Evolutionary conservation across 768 basidiomycete genomes (phyloP).

Genomic region (Gyrodon lividus): DNA sequence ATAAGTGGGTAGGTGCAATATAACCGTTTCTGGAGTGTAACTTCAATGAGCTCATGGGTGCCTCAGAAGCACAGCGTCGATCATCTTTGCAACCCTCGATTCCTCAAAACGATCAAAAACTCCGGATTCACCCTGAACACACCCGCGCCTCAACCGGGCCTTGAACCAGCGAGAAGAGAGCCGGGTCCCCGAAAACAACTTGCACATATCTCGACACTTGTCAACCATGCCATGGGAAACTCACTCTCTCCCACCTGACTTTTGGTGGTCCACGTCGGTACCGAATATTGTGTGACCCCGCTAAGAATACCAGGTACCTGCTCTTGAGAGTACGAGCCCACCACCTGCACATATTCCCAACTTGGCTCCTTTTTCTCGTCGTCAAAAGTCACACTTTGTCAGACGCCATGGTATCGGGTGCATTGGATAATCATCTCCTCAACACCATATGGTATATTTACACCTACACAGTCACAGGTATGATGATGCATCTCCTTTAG

Average conservation of each 20-base stretch:
- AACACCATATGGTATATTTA: slow-evolving; percentile 12
- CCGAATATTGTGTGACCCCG: background rate
- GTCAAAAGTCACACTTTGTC: background rate
- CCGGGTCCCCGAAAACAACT: slow-evolving; percentile 19
- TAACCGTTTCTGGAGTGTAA: slow-evolving; percentile 6
- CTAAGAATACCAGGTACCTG: background rate
- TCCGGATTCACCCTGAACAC: slow-evolving; percentile 9
- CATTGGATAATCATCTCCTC: slow-evolving; percentile 14
- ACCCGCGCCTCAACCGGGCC: slow-evolving; percentile 4
- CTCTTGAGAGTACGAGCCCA: too few relatives aligned
- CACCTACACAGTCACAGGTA: slow-evolving; percentile 7
- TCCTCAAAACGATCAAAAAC: slow-evolving; percentile 6
- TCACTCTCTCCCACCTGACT: background rate
- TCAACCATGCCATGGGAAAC: background rate
- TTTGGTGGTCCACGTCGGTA: background rate
- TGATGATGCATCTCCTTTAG: slow-evolving; percentile 8
- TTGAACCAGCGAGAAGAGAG: too few relatives aligned
- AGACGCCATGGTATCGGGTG: too few relatives aligned
- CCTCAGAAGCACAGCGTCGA: slow-evolving; percentile 20
- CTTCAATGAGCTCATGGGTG: slow-evolving; percentile 20
- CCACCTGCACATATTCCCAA: background rate
- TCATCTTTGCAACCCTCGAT: slow-evolving; percentile 15
- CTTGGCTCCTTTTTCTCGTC: background rate
- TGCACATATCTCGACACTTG: slow-evolving; percentile 4
- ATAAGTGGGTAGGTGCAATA: slow-evolving; percentile 10